Conservation (phyloP, 2,329 filamentous ascomycete species). For the Allantophomopsis cytisporea region DNA sequence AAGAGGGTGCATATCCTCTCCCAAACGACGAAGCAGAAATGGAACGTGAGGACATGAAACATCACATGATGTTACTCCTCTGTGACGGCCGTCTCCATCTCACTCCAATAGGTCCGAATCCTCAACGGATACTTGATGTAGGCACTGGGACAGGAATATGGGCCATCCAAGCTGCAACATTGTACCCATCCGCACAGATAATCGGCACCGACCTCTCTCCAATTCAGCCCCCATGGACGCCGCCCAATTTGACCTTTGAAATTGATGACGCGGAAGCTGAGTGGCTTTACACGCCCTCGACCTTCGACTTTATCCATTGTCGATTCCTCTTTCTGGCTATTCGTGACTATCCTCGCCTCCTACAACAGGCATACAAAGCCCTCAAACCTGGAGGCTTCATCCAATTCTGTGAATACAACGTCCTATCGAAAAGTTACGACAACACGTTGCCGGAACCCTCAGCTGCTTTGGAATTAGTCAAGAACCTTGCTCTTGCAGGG, state of each 20-base stretch:
- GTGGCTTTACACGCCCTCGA: conserved; percentile 28
- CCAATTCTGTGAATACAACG: no score
- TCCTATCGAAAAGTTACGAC: no score
- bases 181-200: no score
- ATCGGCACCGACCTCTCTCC: no score
- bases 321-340: conserved; percentile 3
- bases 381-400: conserved; percentile 14
- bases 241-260: conserved; percentile 40
- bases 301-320: conserved; percentile 8
- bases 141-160: no score
- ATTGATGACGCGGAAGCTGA: conserved; percentile 43
- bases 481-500: no score
- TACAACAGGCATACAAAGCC: conserved; percentile 2
- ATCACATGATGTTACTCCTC: conserved; percentile 4
- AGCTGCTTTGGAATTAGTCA: no score
- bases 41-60: conserved; percentile 33
- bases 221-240: conserved; percentile 18
- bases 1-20: conserved; percentile 34
- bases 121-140: no score
- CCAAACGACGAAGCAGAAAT: conserved; percentile 43
- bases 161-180: conserved; percentile 11
- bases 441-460: no score
- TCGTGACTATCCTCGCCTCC: conserved; percentile 4
- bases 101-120: not conserved
- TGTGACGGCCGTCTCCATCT: conserved; percentile 8